These are phyloP conservation scores for Trichosporon inkin DNA, from an alignment of 1,284 basidiomycete genomes.

Conservation along the genomic window DNA sequence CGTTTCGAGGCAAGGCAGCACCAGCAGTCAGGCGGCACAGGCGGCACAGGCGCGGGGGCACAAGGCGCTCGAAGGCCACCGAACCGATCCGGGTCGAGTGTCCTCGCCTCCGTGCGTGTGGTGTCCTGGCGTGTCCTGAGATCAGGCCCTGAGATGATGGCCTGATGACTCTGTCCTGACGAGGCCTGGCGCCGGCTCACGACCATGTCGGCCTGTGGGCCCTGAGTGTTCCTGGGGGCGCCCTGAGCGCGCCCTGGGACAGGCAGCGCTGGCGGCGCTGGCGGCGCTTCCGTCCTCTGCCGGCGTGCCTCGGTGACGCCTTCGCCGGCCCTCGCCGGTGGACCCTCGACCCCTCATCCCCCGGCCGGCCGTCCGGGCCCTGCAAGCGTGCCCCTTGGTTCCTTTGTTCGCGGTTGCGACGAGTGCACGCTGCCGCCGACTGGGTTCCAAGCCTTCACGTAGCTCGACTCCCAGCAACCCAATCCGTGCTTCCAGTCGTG, in stretches of 20 bases:
- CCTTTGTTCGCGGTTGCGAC: too few species aligned
- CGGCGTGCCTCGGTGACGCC: background rate
- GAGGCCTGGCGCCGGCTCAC: slow-evolving; percentile 5
- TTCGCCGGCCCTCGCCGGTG: background rate
- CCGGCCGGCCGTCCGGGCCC: slow-evolving; percentile 5
- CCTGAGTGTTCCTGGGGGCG: background rate
- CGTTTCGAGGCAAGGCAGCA: too few species aligned
- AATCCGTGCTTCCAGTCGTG: too few species aligned
- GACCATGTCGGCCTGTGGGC: too few species aligned
- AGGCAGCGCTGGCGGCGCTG: background rate
- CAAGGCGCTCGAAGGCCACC: background rate
- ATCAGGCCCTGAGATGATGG: slow-evolving; percentile 4
- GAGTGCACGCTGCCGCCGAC: too few species aligned
- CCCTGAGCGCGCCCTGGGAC: background rate
- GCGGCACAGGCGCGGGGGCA: background rate
- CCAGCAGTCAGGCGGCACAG: too few species aligned
- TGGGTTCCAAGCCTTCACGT: slow-evolving; percentile 4
- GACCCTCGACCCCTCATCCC: background rate
- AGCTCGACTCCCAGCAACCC: background rate
- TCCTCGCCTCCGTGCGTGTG: background rate
- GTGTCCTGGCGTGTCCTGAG: slow-evolving; percentile 1
- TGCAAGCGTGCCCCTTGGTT: background rate
- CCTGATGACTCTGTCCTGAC: background rate
- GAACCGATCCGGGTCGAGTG: background rate
- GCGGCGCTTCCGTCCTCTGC: too few species aligned